Evolutionary conservation across 345 rosid species (phyloP).

Genomic region (Populus ilicifolia): DNA sequence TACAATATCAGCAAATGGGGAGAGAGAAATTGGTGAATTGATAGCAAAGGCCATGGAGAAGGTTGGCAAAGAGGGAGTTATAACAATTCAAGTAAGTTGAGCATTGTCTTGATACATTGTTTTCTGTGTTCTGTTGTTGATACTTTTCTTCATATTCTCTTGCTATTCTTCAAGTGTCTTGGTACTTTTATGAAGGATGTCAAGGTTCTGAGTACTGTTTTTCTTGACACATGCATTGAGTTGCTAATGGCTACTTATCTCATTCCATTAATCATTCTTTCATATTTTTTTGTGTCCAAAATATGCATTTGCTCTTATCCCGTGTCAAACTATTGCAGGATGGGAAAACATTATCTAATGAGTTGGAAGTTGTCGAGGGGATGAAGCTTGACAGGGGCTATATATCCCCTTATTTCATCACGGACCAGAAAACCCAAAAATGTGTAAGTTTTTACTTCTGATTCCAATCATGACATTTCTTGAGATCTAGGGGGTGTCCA

Average conservation of each 20-base stretch:
- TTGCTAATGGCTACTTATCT: not conserved
- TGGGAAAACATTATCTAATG: conserved; percentile 88
- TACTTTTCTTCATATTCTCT: too few species aligned
- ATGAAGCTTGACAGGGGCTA: conserved; percentile 98
- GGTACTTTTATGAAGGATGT: not conserved
- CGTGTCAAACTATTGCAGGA: conserved; percentile 44
- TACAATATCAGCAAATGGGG: conserved; percentile 96
- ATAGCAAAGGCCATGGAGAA: conserved; percentile 99
- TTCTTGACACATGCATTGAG: not conserved
- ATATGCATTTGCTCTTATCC: not conserved
- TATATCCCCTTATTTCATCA: conserved; percentile 90
- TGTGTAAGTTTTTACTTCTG: conserved; percentile 50
- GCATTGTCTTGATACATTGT: not conserved
- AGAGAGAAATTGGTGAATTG: conserved; percentile 92
- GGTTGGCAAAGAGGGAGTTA: conserved; percentile 99
- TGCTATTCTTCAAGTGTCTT: too few species aligned
- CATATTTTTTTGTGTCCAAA: not conserved
- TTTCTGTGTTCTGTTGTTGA: too few species aligned
- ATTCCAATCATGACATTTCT: not conserved
- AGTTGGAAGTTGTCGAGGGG: conserved; percentile 96
- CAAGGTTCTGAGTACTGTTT: not conserved
- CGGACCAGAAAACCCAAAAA: conserved; percentile 87
- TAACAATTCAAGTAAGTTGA: conserved; percentile 74
- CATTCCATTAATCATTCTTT: not conserved
- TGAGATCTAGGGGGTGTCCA: not conserved